Evolutionary conservation across 768 basidiomycete species (phyloP).

Genomic region (Leucogyrophana mollusca): DNA sequence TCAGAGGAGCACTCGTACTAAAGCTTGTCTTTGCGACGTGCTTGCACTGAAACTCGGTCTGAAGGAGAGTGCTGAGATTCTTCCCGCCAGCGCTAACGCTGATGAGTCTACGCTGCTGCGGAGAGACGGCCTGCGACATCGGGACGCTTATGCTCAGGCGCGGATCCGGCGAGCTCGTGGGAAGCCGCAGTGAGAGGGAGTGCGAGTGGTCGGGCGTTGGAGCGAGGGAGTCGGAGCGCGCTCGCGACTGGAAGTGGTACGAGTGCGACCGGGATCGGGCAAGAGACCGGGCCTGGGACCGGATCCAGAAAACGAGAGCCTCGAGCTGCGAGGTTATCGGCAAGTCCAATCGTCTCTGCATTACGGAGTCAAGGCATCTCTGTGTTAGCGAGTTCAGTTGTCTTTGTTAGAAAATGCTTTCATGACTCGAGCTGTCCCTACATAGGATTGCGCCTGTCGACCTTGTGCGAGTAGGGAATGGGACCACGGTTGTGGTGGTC

Average conservation of each 20-base stretch:
- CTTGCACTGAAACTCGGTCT: conserved; percentile 23
- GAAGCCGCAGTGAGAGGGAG: conserved; percentile 28
- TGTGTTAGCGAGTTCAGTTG: too few species aligned
- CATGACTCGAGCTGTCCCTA: too few species aligned
- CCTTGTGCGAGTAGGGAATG: not conserved
- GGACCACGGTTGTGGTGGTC: not conserved
- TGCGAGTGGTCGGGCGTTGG: conserved; percentile 18
- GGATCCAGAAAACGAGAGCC: conserved; percentile 20
- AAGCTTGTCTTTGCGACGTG: conserved; percentile 24
- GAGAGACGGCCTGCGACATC: too few species aligned
- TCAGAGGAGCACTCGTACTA: conserved; percentile 15
- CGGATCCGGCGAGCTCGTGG: conserved; percentile 23
- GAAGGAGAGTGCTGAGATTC: conserved; percentile 2
- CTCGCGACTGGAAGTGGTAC: conserved; percentile 18
- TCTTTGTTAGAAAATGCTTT: too few species aligned
- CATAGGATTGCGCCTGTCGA: too few species aligned
- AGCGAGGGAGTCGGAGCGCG: conserved; percentile 18
- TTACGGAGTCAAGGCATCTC: not conserved
- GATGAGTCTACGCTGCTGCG: too few species aligned
- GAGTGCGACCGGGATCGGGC: not conserved
- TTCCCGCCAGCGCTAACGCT: too few species aligned
- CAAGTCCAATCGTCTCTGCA: too few species aligned
- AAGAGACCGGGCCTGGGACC: not conserved
- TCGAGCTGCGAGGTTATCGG: conserved; percentile 25
- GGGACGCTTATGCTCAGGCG: too few species aligned